These are phyloP conservation scores for Ramaria sp. DNA, from an alignment of 768 basidiomycete species.

Conservation along the genomic window DNA sequence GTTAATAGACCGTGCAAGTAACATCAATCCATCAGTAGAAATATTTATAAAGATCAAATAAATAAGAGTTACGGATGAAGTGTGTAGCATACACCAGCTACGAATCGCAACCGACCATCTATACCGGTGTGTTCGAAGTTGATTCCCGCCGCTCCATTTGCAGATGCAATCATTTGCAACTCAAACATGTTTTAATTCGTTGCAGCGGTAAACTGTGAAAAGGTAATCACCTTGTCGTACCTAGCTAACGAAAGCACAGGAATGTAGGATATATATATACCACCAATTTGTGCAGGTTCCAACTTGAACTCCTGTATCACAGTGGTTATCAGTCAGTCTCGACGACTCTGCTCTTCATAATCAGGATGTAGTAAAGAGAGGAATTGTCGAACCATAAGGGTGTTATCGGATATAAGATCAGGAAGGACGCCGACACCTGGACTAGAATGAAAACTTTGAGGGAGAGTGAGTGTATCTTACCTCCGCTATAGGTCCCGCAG, in stretches of 20 bases:
- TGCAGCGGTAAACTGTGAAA: neutral
- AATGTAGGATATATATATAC: conserved; percentile 22
- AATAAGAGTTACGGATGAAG: neutral
- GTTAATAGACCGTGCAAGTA: conserved; percentile 93
- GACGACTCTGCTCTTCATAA: too few species aligned
- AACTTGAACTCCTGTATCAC: conserved; percentile 60
- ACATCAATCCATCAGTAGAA: conserved; percentile 94
- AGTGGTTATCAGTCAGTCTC: too few species aligned
- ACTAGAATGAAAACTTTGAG: neutral
- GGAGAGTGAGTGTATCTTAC: conserved; percentile 6
- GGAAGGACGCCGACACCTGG: too few species aligned
- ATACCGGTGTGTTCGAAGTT: conserved; percentile 99
- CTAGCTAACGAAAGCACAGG: neutral
- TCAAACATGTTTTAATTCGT: conserved; percentile 19
- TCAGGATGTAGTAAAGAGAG: too few species aligned
- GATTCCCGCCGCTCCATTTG: conserved; percentile 90
- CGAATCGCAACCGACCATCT: conserved; percentile 72
- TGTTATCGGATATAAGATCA: too few species aligned
- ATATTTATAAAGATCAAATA: conserved; percentile 54
- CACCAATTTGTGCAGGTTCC: conserved; percentile 95
- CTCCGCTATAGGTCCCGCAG: conserved; percentile 72
- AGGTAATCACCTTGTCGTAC: conserved; percentile 63
- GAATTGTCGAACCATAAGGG: too few species aligned
- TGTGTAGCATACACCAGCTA: neutral
- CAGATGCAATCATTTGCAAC: conserved; percentile 95